Evolutionary conservation across 768 basidiomycete genomes (phyloP).

Genomic region (Harrya chromipes): DNA sequence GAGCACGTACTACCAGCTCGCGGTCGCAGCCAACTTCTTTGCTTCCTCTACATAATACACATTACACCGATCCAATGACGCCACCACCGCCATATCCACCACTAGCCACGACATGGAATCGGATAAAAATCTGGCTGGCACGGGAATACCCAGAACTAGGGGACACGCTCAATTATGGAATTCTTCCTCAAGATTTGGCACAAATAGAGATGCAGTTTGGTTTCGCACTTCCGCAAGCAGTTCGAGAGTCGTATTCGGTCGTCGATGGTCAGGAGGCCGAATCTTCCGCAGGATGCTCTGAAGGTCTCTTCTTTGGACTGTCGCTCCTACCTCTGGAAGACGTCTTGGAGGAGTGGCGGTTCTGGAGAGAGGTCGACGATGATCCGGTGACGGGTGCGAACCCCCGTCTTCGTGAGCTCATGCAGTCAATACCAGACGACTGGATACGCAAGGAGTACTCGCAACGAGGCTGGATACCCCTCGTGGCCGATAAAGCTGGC

Average conservation of each 20-base stretch:
- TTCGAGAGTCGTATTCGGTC: slow-evolving; percentile 87
- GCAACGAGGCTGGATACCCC: slow-evolving; percentile 93
- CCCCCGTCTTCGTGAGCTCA: slow-evolving; percentile 60
- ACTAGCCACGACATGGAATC: slow-evolving; percentile 77
- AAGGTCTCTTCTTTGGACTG: slow-evolving; percentile 94
- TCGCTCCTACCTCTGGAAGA: slow-evolving; percentile 90
- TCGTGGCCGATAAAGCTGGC: slow-evolving; percentile 89
- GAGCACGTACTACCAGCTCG: slow-evolving; percentile 27
- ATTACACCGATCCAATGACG: slow-evolving; percentile 38
- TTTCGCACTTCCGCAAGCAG: slow-evolving; percentile 73
- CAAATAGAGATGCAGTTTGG: slow-evolving; percentile 85
- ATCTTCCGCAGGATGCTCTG: slow-evolving; percentile 80
- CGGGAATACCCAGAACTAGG: slow-evolving; percentile 92
- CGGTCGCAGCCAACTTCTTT: slow-evolving; percentile 52
- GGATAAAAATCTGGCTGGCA: slow-evolving; percentile 77
- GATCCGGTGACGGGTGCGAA: slow-evolving; percentile 87
- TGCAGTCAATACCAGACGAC: slow-evolving; percentile 85
- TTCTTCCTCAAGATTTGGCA: slow-evolving; percentile 74
- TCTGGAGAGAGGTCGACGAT: slow-evolving; percentile 92
- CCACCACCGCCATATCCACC: slow-evolving; percentile 62
- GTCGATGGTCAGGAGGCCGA: slow-evolving; percentile 95
- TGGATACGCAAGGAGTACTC: slow-evolving; percentile 93
- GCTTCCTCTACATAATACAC: slow-evolving; percentile 65
- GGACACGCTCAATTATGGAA: slow-evolving; percentile 93
- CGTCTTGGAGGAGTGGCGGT: slow-evolving; percentile 92